Evolutionary conservation across 805 yeast genomes (phyloP), one percentile per base, ranked within the genome.

Genomic region (Wickerhamomyces subpelliculosus): DNA sequence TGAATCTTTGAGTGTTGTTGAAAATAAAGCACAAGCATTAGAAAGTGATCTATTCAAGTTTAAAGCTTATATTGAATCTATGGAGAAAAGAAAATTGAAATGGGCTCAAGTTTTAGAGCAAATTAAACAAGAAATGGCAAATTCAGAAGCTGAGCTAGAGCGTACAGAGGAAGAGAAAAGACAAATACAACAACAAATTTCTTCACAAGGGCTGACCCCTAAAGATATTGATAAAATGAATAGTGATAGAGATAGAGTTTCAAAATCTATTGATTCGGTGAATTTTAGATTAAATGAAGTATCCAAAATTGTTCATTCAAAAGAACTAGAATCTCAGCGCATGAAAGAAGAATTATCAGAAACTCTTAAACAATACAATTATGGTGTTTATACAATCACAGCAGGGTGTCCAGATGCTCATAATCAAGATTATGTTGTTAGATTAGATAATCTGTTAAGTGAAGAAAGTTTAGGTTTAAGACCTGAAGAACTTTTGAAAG

Each of bases 21-120:
- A 71, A 40, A 74, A 72, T 51, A 78, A 80, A 53, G 59, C 76
- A 5, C 67, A 66, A 43, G 84, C 86, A 1, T 62, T 87, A 39
- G 83, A 80, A 45, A 74, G 75, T 44, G 96, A 87, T 57, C 66
- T 82, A 31, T 63, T 65, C 32, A 82, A 83, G 57, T 83, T 85
- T 51, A 71, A 74, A 48, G 80, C 78, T n/a, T 85, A 82, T 52
- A 77, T 84, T 37, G 75, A 75, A 32, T 68, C 75, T 8, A 79
- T 84, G 75, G 74, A 78, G 47, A 64, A 65, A n/a, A 68, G 85
- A 43, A 80, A 78, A 46, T 47, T 56, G 12, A 79, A 77, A 53
- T 84, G 95, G 93, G 67, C 72, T 3, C 46, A 58, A 14, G 72
- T 76, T 32, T 54, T 86, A 35, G 64, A 68, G n/a, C 75, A 75